Evolutionary conservation across 2,329 filamentous ascomycete genomes (phyloP).

Genomic region (Penicillium sp.): DNA sequence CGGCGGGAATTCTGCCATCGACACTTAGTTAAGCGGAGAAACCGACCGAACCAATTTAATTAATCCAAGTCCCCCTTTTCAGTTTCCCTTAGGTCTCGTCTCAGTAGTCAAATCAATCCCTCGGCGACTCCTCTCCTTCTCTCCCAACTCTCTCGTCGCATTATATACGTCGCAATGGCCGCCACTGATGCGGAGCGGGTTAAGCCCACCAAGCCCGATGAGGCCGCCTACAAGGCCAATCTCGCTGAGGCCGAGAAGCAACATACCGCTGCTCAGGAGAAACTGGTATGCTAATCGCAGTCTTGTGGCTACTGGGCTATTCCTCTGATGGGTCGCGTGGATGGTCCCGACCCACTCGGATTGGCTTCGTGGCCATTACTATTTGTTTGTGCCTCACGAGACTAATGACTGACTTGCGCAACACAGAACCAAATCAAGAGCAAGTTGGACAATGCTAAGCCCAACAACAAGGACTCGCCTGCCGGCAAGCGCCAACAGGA

Average conservation of each 20-base stretch:
- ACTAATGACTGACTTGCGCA: slow-evolving; percentile 42
- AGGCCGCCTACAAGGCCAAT: slow-evolving; percentile 76
- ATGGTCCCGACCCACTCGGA: slow-evolving; percentile 6
- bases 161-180: slow-evolving; percentile 34
- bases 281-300: slow-evolving; percentile 54
- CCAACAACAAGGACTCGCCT: slow-evolving; percentile 80
- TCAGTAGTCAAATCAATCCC: slow-evolving; percentile 11
- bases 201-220: slow-evolving; percentile 84
- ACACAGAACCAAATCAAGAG: slow-evolving; percentile 77
- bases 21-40: slow-evolving; percentile 27
- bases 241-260: slow-evolving; percentile 84
- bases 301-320: slow-evolving; percentile 1
- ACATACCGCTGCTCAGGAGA: slow-evolving; percentile 74
- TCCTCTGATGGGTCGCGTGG: neutral
- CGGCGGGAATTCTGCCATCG: slow-evolving; percentile 28
- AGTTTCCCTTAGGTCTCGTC: slow-evolving; percentile 17
- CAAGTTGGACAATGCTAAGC: slow-evolving; percentile 81
- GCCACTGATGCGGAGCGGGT: slow-evolving; percentile 41
- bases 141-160: slow-evolving; percentile 13
- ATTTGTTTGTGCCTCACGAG: slow-evolving; percentile 2
- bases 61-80: slow-evolving; percentile 24
- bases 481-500: slow-evolving; percentile 81
- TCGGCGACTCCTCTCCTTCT: slow-evolving; percentile 10
- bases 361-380: slow-evolving; percentile 3
- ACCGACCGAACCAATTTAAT: slow-evolving; percentile 28